A percentile compares a stretch with the other conserved stretches of the same genome.
Conservation (phyloP, 345 rosid species). For the Boechera retrofracta region DNA sequence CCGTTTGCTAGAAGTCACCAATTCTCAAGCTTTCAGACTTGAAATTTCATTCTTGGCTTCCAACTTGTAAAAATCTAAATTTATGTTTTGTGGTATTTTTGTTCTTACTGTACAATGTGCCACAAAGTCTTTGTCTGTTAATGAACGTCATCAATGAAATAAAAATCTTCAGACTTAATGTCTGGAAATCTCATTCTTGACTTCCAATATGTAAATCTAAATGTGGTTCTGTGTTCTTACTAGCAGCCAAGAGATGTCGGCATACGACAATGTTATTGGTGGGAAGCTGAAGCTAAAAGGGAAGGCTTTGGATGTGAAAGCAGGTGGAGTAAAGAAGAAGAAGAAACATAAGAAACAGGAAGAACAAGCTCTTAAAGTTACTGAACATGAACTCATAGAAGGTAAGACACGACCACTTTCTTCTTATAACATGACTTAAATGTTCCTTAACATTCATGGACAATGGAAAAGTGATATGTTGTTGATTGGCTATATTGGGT, state of each 20-base stretch:
- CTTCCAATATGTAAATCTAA: background rate
- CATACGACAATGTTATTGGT: constrained; percentile 72
- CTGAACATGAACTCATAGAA: constrained; percentile 54
- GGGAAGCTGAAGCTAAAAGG: constrained; percentile 96
- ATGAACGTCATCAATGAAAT: background rate
- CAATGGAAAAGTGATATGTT: background rate
- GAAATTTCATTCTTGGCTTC: constrained; percentile 8
- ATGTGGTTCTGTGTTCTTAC: background rate
- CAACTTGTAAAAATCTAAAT: background rate
- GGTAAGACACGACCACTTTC: constrained; percentile 43
- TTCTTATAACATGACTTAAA: background rate
- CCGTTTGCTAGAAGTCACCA: constrained; percentile 18
- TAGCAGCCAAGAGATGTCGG: constrained; percentile 56
- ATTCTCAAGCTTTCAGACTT: background rate
- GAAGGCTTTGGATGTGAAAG: constrained; percentile 89
- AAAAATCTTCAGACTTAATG: background rate
- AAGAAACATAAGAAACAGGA: constrained; percentile 65
- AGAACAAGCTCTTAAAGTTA: constrained; percentile 50
- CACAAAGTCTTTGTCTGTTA: background rate
- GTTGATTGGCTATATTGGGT: background rate
- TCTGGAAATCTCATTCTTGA: background rate
- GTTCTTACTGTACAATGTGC: constrained; percentile 20
- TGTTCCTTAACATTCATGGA: constrained; percentile 5
- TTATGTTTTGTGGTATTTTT: background rate
- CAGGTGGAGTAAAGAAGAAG: constrained; percentile 83